phyloP scores from a whole-genome alignment of 2,329 filamentous ascomycete species.

The Trichoderma arundinaceum region DNA sequence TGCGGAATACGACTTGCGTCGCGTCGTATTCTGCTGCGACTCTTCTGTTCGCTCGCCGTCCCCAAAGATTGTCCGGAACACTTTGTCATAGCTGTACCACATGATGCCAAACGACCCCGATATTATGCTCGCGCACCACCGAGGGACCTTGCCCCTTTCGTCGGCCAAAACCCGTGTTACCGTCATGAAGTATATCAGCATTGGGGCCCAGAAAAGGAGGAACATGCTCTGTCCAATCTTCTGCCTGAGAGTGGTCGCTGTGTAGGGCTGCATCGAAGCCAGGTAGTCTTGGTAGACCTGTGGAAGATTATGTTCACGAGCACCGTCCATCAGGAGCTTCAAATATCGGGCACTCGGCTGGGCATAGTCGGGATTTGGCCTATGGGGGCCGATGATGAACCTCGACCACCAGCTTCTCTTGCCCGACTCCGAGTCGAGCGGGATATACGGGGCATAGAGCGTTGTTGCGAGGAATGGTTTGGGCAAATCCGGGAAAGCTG shows the following conservation, averaged over 20 bases:
- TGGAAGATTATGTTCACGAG: constrained; percentile 79
- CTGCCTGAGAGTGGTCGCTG: constrained; percentile 70
- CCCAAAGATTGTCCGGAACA: constrained; percentile 70
- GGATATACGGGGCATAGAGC: constrained; percentile 70
- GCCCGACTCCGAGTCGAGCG: constrained; percentile 43
- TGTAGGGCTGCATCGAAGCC: constrained; percentile 70
- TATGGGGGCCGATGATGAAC: constrained; percentile 53
- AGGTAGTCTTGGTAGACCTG: constrained; percentile 78
- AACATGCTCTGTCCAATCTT: constrained; percentile 68
- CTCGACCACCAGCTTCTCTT: constrained; percentile 53
- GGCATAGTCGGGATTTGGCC: constrained; percentile 73
- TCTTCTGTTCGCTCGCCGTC: constrained; percentile 75
- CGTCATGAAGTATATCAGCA: constrained; percentile 60
- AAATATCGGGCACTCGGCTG: constrained; percentile 86
- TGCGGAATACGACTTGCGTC: constrained; percentile 6
- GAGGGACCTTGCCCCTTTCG: constrained; percentile 69
- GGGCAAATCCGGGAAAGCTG: constrained; percentile 58
- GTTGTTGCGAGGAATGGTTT: constrained; percentile 82
- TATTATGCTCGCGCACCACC: constrained; percentile 65
- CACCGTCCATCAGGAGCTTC: constrained; percentile 78
- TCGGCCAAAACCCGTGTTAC: constrained; percentile 60
- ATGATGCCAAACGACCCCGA: constrained; percentile 57
- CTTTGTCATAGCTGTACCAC: constrained; percentile 54
- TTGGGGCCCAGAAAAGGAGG: constrained; percentile 58
- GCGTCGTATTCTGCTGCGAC: constrained; percentile 39